A percentile compares a stretch with the other conserved stretches of the same genome.
phyloP scores from a whole-genome alignment of 306 rosid genomes.

The Benincasa hispida region DNA sequence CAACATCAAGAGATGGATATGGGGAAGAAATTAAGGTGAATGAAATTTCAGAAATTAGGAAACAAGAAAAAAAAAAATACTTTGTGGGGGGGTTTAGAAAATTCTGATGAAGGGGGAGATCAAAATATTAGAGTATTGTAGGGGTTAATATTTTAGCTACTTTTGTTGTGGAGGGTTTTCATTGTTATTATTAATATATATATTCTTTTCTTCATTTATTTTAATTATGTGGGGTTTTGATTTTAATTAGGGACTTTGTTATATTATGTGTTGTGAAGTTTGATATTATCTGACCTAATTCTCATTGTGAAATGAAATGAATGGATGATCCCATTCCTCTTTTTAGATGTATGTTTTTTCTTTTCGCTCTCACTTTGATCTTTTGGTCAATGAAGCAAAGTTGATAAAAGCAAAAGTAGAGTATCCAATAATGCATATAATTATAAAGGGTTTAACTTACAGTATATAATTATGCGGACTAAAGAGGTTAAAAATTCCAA shows the following conservation, averaged over 20 bases:
- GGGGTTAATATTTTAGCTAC: background rate
- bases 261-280: background rate
- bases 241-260: background rate
- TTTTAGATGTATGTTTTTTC: background rate
- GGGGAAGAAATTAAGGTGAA: background rate
- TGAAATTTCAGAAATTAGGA: background rate
- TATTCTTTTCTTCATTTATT: background rate
- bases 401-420: background rate
- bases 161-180: background rate
- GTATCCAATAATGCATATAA: no score
- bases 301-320: background rate
- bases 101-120: background rate
- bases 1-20: background rate
- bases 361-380: background rate
- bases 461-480: no score
- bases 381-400: background rate
- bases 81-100: background rate
- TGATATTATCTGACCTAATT: slow-evolving; percentile 1
- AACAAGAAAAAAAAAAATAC: background rate
- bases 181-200: background rate
- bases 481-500: no score
- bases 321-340: background rate
- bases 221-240: background rate
- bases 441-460: no score
- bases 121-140: background rate